A percentile compares a stretch with the other conserved stretches of the same genome.
Evolutionary conservation across 306 rosid genomes (phyloP).

Genomic region (Pterocarpus santalinus): DNA sequence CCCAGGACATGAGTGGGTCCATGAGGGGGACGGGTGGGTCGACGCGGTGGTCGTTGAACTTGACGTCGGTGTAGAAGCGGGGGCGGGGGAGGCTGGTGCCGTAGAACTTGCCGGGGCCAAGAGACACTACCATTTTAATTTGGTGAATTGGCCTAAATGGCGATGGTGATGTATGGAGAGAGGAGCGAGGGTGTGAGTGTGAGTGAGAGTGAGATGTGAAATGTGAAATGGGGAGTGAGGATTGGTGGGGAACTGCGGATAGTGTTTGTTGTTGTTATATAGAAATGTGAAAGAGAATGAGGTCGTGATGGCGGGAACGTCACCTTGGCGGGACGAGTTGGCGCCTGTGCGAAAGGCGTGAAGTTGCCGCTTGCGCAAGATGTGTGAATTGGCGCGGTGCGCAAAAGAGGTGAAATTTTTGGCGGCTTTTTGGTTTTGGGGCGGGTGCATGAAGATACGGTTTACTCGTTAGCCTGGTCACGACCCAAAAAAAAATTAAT

Average conservation of each 20-base stretch:
- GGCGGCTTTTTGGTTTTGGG: too few relatives aligned
- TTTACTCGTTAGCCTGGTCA: too few relatives aligned
- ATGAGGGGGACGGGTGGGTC: slow-evolving; percentile 70
- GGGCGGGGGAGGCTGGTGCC: slow-evolving; percentile 95
- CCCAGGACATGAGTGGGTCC: slow-evolving; percentile 77
- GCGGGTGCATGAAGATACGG: too few relatives aligned
- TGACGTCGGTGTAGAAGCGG: slow-evolving; percentile 75
- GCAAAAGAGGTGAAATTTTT: too few relatives aligned
- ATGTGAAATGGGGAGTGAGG: neutral
- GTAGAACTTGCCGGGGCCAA: slow-evolving; percentile 83
- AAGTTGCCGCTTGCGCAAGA: neutral
- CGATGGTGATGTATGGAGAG: neutral
- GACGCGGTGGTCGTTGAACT: slow-evolving; percentile 68
- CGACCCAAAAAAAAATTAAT: too few relatives aligned
- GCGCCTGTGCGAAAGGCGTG: neutral
- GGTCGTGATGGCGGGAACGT: neutral
- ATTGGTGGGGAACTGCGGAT: neutral
- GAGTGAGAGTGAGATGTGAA: neutral
- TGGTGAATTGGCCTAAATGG: neutral
- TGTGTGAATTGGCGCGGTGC: too few relatives aligned
- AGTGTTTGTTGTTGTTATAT: neutral
- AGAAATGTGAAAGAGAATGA: neutral
- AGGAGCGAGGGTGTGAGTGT: neutral
- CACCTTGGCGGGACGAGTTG: neutral
- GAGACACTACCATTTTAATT: slow-evolving; percentile 66